phyloP scores from a whole-genome alignment of 1,139 yeast genomes.

The Candida gigantensis region DNA sequence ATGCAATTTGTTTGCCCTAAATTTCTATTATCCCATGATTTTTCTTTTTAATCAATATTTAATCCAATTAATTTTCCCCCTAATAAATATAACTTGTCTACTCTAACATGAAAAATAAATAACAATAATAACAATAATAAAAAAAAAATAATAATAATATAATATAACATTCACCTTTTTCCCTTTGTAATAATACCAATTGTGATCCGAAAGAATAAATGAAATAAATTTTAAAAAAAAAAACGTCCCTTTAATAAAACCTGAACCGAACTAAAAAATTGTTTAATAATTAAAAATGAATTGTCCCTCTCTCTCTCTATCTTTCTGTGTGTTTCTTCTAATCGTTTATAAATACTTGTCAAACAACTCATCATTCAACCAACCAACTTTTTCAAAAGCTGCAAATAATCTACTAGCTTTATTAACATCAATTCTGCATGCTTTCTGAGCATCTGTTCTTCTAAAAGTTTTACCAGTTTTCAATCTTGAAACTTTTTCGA shows the following conservation, averaged over 20 bases:
- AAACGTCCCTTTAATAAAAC: too few relatives aligned
- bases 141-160: neutral
- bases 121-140: neutral
- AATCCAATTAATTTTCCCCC: neutral
- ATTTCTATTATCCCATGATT: neutral
- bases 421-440: conserved; percentile 95
- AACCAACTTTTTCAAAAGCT: conserved; percentile 92
- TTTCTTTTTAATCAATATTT: neutral
- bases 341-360: conserved; percentile 38
- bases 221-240: too few relatives aligned
- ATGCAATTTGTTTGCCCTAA: too few relatives aligned
- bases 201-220: too few relatives aligned
- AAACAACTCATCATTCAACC: conserved; percentile 84
- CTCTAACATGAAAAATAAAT: neutral
- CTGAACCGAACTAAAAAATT: too few relatives aligned
- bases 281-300: too few relatives aligned
- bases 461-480: conserved; percentile 81
- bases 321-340: too few relatives aligned
- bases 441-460: conserved; percentile 97
- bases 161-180: too few relatives aligned
- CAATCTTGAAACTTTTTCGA: conserved; percentile 81
- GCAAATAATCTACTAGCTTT: conserved; percentile 92
- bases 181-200: too few relatives aligned
- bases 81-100: neutral
- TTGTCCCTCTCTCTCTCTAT: neutral